Percentiles rank a stretch among this genome's conserved stretches.
These are phyloP conservation scores for Penicillium decumbens DNA, from an alignment of 2,329 filamentous ascomycete species.

Conservation along the genomic window DNA sequence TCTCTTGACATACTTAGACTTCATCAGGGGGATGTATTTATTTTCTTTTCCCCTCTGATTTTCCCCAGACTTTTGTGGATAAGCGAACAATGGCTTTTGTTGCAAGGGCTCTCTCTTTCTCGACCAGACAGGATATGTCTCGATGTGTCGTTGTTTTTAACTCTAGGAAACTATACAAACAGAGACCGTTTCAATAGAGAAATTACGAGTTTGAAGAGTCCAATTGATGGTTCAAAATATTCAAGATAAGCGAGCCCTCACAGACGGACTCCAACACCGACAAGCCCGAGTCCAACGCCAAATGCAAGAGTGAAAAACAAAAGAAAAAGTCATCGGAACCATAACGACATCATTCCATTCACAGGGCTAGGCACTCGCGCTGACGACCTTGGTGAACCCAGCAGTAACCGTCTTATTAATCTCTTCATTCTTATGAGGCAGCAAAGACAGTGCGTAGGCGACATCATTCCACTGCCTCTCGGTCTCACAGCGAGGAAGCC, in stretches of 20 bases:
- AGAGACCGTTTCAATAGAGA: background rate
- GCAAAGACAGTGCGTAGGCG: constrained; percentile 78
- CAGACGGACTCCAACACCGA: constrained; percentile 3
- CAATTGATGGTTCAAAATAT: background rate
- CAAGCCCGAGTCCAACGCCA: constrained; percentile 1
- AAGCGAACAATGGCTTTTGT: constrained; percentile 4
- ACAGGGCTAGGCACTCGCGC: constrained; percentile 50
- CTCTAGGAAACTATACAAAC: background rate
- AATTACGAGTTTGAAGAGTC: background rate
- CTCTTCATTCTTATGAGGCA: constrained; percentile 65
- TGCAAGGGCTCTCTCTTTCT: background rate
- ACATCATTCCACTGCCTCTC: constrained; percentile 98
- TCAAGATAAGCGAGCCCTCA: constrained; percentile 1
- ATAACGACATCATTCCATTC: constrained; percentile 11
- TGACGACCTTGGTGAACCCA: constrained; percentile 61
- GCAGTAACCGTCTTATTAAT: constrained; percentile 42
- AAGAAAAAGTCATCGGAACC: constrained; percentile 11
- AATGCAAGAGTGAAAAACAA: background rate
- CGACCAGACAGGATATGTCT: constrained; percentile 7
- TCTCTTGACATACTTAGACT: constrained; percentile 19
- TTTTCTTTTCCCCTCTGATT: background rate
- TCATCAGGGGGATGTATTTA: constrained; percentile 1
- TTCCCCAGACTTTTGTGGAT: constrained; percentile 8
- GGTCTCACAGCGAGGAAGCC: constrained; percentile 78
- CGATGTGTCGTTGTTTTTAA: background rate